These are phyloP conservation scores for Podosphaera leucotricha DNA, from an alignment of 2,329 filamentous ascomycete genomes.

Conservation along the genomic window DNA sequence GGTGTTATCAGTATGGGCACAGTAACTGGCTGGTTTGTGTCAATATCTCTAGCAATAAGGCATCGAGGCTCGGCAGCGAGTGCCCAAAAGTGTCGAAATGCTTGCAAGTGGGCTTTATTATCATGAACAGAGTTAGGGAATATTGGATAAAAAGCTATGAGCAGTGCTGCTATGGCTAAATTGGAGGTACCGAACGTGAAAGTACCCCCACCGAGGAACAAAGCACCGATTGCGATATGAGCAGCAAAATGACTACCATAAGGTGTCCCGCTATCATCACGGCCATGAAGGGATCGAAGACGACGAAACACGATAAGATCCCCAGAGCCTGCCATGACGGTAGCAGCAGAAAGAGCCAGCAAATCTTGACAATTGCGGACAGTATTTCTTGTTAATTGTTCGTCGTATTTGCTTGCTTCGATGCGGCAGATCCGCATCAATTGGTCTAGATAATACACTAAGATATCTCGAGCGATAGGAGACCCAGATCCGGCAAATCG, in stretches of 20 bases:
- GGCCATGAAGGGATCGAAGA: slow-evolving; percentile 67
- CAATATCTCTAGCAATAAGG: slow-evolving; percentile 65
- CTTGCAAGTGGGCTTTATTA: slow-evolving; percentile 84
- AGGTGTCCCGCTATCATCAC: slow-evolving; percentile 58
- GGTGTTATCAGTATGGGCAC: slow-evolving; percentile 40
- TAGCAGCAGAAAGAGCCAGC: slow-evolving; percentile 56
- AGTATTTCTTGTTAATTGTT: slow-evolving; percentile 59
- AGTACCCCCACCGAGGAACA: slow-evolving; percentile 84
- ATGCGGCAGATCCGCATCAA: slow-evolving; percentile 57
- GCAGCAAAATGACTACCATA: slow-evolving; percentile 88
- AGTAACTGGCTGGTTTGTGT: slow-evolving; percentile 57
- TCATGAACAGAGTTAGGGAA: slow-evolving; percentile 79
- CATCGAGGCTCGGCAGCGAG: slow-evolving; percentile 77
- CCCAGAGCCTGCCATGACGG: slow-evolving; percentile 89
- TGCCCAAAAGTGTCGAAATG: slow-evolving; percentile 94
- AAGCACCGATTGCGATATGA: slow-evolving; percentile 70
- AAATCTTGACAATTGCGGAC: slow-evolving; percentile 81
- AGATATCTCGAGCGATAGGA: slow-evolving; percentile 47
- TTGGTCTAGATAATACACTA: slow-evolving; percentile 66
- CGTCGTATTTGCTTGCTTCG: slow-evolving; percentile 40
- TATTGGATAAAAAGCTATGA: slow-evolving; percentile 83
- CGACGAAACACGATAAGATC: slow-evolving; percentile 69
- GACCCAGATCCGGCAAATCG: slow-evolving; percentile 54
- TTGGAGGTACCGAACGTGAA: slow-evolving; percentile 79
- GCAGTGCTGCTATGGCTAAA: slow-evolving; percentile 60